Percentiles rank a stretch among this genome's conserved stretches.
Evolutionary conservation across 306 rosid genomes (phyloP).

Genomic region (Prunus padus): DNA sequence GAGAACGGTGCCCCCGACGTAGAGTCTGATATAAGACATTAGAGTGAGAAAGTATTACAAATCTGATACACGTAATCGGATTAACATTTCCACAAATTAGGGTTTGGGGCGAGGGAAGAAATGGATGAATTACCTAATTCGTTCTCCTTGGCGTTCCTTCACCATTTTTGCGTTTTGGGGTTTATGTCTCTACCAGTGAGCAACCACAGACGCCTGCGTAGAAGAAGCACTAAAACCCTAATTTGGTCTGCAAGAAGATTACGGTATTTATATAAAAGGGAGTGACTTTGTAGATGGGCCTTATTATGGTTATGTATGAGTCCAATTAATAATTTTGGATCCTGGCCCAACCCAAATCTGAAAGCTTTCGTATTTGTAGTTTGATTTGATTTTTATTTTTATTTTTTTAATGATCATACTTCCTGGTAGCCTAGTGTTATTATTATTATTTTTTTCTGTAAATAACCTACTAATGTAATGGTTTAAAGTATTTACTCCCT

Average conservation of each 20-base stretch:
- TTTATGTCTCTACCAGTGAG: background rate
- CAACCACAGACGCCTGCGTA: conserved; percentile 19
- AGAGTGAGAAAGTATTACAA: background rate
- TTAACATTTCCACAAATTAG: background rate
- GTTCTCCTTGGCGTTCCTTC: conserved; percentile 90
- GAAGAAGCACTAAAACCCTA: conserved; percentile 28
- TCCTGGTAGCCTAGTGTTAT: too few species aligned
- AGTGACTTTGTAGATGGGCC: background rate
- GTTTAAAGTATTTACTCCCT: too few species aligned
- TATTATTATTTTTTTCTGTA: too few species aligned
- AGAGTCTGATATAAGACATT: conserved; percentile 49
- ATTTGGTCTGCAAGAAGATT: background rate
- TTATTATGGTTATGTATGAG: too few species aligned
- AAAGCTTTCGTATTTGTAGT: background rate
- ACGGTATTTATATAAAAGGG: background rate
- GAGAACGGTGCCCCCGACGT: conserved; percentile 77
- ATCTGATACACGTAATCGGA: background rate
- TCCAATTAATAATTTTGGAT: background rate
- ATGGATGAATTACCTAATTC: conserved; percentile 56
- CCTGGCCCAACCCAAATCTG: background rate
- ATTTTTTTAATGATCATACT: too few species aligned
- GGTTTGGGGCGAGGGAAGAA: background rate
- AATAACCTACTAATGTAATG: too few species aligned
- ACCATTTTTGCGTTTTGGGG: conserved; percentile 48
- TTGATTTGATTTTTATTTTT: too few species aligned